Evolutionary conservation across 140 eudicot genomes (phyloP).

Genomic region (Oenanthe javanica): DNA sequence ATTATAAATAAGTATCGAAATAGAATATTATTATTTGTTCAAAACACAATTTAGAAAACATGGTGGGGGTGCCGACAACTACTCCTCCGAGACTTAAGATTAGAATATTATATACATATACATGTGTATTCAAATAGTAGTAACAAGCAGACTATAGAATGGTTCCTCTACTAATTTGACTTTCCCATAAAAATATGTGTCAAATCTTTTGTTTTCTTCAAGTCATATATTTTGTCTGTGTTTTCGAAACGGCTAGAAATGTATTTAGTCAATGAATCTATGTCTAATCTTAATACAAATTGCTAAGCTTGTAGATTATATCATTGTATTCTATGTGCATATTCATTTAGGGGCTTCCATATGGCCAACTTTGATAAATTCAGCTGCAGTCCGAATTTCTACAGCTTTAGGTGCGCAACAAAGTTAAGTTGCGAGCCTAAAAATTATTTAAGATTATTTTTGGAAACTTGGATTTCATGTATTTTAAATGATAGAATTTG

Average conservation of each 20-base stretch:
- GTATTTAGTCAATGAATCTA: background rate
- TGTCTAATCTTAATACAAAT: background rate
- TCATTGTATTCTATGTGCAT: too few relatives aligned
- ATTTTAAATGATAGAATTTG: too few relatives aligned
- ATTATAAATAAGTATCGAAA: background rate
- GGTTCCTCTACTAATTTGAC: background rate
- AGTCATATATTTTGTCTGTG: background rate
- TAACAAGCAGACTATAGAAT: background rate
- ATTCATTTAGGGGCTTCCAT: too few relatives aligned
- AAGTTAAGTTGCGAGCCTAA: too few relatives aligned
- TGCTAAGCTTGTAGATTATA: background rate
- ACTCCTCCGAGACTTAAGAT: background rate
- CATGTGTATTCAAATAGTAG: background rate
- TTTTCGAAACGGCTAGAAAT: background rate
- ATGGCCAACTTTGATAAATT: too few relatives aligned
- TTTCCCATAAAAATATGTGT: background rate
- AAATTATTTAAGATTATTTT: too few relatives aligned
- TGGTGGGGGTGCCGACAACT: conserved; percentile 4
- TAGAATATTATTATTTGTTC: background rate
- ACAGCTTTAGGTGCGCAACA: too few relatives aligned
- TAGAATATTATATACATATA: background rate
- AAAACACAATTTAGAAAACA: background rate
- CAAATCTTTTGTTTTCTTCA: background rate
- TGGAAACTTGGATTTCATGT: too few relatives aligned
- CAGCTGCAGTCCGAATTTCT: too few relatives aligned